Base-by-base conservation (phyloP, 1,139 yeast species). In the Scheffersomyces quercinus region DNA sequence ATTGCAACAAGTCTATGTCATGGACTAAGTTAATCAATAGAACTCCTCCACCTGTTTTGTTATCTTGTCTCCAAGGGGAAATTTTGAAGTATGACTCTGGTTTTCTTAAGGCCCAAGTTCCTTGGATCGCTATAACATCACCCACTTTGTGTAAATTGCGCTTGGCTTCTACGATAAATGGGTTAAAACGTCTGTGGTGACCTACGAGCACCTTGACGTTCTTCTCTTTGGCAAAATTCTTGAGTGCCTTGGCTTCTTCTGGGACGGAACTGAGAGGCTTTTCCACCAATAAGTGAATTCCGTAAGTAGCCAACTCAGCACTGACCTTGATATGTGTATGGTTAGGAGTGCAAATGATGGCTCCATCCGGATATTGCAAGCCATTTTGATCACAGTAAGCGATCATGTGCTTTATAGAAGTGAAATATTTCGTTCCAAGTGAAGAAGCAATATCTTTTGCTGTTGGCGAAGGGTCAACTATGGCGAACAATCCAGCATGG, bases 111-210 rank as follows among this genome's bases (percentile, higher is more conserved):
- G 70, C 53, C 77, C 76, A 71, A 8, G 68, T 56, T 1, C 77
- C 77, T 49, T 70, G 76, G 9, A 71, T 49, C 0, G 75, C 76
- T 28, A 71, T 54, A 2, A 68, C 55, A 3, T 55, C 52, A 2
- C 77, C 77, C 2, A 69, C 58, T 34, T 50, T 53, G 8, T 44
- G 43, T 33, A 70, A 53, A 38, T 63, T 61, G 36, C 58, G 57
- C 52, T 68, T 70, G 28, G 75, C 64, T 35, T 63, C 63, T 5
- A 68, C 58, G 13, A 70, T 68, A 44, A 58, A 68, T 1, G 72
- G 72, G 47, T 70, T 70, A 51, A 70, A 70, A 29, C 76, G 50
- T 30, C 76, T 54, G 47, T 70, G 76, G 46, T 70, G 76, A 2
- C 75, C 75, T 29, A 70, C 67, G 39, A 70, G 55, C 8, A 70